These are phyloP conservation scores for Sphaerosporella brunnea DNA, from an alignment of 495 filamentous ascomycete genomes.

Conservation along the genomic window DNA sequence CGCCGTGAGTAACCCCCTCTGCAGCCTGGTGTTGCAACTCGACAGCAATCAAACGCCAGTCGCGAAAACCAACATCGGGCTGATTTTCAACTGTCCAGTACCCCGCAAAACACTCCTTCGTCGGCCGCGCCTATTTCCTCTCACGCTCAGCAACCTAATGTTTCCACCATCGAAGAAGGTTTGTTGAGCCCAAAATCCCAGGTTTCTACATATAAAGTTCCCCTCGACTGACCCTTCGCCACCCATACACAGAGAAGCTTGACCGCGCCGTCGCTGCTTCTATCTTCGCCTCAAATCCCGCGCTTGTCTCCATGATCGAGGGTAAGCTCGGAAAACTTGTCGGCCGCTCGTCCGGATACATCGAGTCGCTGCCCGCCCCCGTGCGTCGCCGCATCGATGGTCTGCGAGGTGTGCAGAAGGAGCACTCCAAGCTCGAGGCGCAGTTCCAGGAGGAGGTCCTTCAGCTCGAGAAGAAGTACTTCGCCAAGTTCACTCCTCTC, in stretches of 20 bases:
- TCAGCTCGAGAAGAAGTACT: conserved; percentile 97
- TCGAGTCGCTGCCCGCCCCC: conserved; percentile 74
- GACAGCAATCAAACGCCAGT: too few species aligned
- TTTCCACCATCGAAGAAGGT: conserved; percentile 97
- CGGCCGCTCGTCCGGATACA: conserved; percentile 89
- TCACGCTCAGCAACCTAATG: conserved; percentile 84
- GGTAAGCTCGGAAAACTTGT: conserved; percentile 85
- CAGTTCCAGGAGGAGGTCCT: conserved; percentile 97
- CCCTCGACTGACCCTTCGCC: conserved; percentile 9
- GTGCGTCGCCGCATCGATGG: conserved; percentile 89
- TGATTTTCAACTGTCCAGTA: conserved; percentile 38
- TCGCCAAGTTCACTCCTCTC: conserved; percentile 92
- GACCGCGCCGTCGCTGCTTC: conserved; percentile 73
- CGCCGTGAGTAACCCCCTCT: conserved; percentile 47
- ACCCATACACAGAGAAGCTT: conserved; percentile 51
- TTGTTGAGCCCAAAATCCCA: conserved; percentile 25
- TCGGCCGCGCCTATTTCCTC: conserved; percentile 94
- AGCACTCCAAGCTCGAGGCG: conserved; percentile 92
- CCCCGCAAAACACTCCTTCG: conserved; percentile 89
- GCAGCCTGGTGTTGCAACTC: too few species aligned
- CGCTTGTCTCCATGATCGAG: conserved; percentile 89
- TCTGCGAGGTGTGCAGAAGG: conserved; percentile 94
- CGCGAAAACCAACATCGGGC: conserved; percentile 19
- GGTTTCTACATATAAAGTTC: conserved; percentile 10
- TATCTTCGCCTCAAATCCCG: conserved; percentile 85